A percentile compares a stretch with the other conserved stretches of the same genome.
phyloP scores from a whole-genome alignment of 2,329 filamentous ascomycete genomes.

The Blumeria graminis region DNA sequence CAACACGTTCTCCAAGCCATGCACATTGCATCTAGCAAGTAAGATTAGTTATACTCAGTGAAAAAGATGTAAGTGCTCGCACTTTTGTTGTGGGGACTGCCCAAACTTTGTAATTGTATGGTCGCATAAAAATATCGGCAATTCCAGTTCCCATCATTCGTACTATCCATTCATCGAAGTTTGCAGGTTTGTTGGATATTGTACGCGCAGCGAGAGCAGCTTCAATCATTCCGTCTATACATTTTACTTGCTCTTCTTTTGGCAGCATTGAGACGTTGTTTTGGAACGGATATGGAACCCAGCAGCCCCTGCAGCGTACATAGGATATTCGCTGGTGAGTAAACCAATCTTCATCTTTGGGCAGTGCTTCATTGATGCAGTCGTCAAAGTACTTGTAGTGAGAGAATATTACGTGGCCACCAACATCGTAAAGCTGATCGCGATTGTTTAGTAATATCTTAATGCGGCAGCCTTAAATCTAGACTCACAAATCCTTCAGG shows the following conservation, averaged over 20 bases:
- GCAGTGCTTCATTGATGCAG: conserved; percentile 89
- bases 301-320: conserved; percentile 84
- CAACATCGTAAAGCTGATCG: conserved; percentile 74
- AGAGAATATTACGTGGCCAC: conserved; percentile 25
- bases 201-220: conserved; percentile 71
- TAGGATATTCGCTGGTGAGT: conserved; percentile 97
- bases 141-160: conserved; percentile 75
- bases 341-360: conserved; percentile 87
- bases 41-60: not conserved
- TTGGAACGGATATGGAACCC: conserved; percentile 99
- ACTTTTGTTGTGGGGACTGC: conserved; percentile 93
- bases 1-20: conserved; percentile 97
- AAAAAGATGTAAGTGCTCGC: conserved; percentile 7
- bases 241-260: conserved; percentile 89
- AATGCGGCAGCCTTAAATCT: conserved; percentile 5
- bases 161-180: conserved; percentile 97
- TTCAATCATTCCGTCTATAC: conserved; percentile 89
- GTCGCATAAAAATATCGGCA: conserved; percentile 92
- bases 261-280: conserved; percentile 98
- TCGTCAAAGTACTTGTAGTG: conserved; percentile 99
- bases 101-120: conserved; percentile 99
- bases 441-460: conserved; percentile 5
- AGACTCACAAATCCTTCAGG: conserved; percentile 85
- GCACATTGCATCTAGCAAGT: conserved; percentile 72
- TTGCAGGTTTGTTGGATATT: conserved; percentile 71